Base-by-base conservation (phyloP, 331 rosid genomes). In the Malus hybrid region DNA sequence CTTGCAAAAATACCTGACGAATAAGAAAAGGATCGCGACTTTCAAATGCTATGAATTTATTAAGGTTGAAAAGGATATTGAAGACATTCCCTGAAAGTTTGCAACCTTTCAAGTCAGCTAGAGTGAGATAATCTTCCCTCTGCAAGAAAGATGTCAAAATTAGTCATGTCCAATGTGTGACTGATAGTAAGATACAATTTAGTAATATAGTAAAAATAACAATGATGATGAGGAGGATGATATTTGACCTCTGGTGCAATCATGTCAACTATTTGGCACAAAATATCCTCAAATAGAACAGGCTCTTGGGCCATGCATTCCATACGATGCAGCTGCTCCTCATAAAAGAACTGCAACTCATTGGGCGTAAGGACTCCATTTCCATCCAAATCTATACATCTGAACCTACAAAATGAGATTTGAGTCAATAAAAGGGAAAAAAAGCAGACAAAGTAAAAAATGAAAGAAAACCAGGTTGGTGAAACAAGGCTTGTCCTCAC, bases 291-390 rank as follows among this genome's bases (percentile, higher is more conserved):
- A 56, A 94, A 94, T 72, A 90, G 89, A 75, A 94, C 96, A 75
- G 96, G 97, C 74, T 94, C 99, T 78, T 91, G 98, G 77, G 91
- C 96, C 96, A 93, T 88, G 88, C 98, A 93, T 79, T 93, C 98
- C 98, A 94, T 94, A 76, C 97, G 91, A 79, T 94, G 99, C 83
- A 94, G 84, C 86, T 94, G 99, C 87, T 91, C 99, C 88, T 94
- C 99, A 66, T 94, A 94, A 82, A 94, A 94, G 84, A 88, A 94
- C 82, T 94, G 99, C 86, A 94, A 83, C 82, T 94, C 99, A 70
- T 90, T 94, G 82, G 90, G 82, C 14, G 97, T 94, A 67, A 94
- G 81, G 79, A 92, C 84, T 71, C 96, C 99, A 84, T 94, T 94
- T 71, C 90, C 99, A 80, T 94, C 99, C 95, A 94, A 85, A 83